Evolutionary conservation across 2,329 filamentous ascomycete genomes (phyloP).

Genomic region (Emergomyces orientalis): DNA sequence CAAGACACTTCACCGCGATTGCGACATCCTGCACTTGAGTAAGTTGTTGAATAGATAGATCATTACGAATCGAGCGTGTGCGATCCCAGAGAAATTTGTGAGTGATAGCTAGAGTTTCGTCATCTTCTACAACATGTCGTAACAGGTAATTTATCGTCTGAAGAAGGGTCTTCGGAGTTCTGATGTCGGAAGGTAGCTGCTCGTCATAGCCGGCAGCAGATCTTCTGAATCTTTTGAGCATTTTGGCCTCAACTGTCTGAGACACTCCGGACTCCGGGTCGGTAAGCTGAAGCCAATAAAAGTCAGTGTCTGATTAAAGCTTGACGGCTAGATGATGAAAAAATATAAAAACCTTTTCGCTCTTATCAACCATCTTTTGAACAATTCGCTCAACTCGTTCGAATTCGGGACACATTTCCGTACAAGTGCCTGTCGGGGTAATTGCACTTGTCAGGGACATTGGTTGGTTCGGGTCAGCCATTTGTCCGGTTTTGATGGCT

Average conservation of each 20-base stretch:
- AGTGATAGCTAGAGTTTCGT: slow-evolving; percentile 42
- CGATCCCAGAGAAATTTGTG: slow-evolving; percentile 59
- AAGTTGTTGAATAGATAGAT: slow-evolving; percentile 55
- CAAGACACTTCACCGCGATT: slow-evolving; percentile 51
- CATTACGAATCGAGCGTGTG: slow-evolving; percentile 55
- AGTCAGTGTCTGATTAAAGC: background rate
- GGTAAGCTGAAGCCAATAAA: slow-evolving; percentile 23
- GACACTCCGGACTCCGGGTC: slow-evolving; percentile 28
- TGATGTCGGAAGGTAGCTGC: slow-evolving; percentile 54
- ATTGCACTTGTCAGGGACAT: slow-evolving; percentile 52
- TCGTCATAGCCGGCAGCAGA: slow-evolving; percentile 55
- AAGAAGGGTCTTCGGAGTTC: slow-evolving; percentile 44
- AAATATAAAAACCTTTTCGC: slow-evolving; percentile 44
- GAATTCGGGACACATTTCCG: slow-evolving; percentile 56
- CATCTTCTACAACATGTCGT: slow-evolving; percentile 44
- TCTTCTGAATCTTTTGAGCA: slow-evolving; percentile 56
- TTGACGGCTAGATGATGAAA: background rate
- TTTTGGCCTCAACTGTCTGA: slow-evolving; percentile 33
- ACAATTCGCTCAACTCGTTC: slow-evolving; percentile 54
- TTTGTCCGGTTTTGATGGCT: slow-evolving; percentile 45
- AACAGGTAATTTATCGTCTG: slow-evolving; percentile 42
- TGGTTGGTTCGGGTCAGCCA: slow-evolving; percentile 53
- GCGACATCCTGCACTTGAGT: slow-evolving; percentile 47
- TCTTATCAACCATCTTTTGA: slow-evolving; percentile 52
- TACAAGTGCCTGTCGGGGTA: slow-evolving; percentile 52